Base-by-base conservation (phyloP, 176 grass and related monocot species). In the Themeda triandra region DNA sequence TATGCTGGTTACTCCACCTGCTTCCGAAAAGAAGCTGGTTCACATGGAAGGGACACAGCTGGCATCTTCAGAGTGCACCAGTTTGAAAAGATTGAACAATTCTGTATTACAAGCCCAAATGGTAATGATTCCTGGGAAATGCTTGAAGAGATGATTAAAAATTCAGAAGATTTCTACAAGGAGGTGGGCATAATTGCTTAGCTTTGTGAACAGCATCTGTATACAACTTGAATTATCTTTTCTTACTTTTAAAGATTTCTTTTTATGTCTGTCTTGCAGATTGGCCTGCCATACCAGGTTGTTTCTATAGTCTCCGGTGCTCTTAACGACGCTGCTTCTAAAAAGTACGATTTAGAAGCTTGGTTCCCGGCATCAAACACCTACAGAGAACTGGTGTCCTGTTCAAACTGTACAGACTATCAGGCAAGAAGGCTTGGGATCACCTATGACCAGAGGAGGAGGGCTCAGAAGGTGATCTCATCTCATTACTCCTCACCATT, bases 41-140 rank as follows among this genome's bases (percentile, higher is more conserved):
- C 95, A 80, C 95, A 97, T 66, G 95, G 92, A 14, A 85, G 92
- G 58, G 95, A 97, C 75, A 97, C 92, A 1, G 37, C 93, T 33
- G 92, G 95, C 23, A 98, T 98, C 53, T 98, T 95, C 85, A 91
- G 92, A 75, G 92, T 93, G 10, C 95, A 98, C 28, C 91, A 98
- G 79, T 95, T 98, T 84, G 92, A 95, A 80, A 98, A 98, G 65
- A 79, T 95, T 39, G 95, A 98, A 18, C 92, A 98, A 37, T 98
- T 98, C 80, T 98, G 92, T 71, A 84, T 86, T 42, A 95, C 95
- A 23, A 88, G 51, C 53, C 95, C 91, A 25, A 88, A 95, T 60
- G 89, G 63, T 35, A 83, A 92, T 64, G 87, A 89, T 21, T 95
- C 95, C 0, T 95, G 89, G 91, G 80, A 86, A 15, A 92, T 95